Percentiles rank a stretch among this genome's conserved stretches.
These are phyloP conservation scores for Aspergillus uvarum DNA, from an alignment of 2,329 filamentous ascomycete species.

Conservation along the genomic window DNA sequence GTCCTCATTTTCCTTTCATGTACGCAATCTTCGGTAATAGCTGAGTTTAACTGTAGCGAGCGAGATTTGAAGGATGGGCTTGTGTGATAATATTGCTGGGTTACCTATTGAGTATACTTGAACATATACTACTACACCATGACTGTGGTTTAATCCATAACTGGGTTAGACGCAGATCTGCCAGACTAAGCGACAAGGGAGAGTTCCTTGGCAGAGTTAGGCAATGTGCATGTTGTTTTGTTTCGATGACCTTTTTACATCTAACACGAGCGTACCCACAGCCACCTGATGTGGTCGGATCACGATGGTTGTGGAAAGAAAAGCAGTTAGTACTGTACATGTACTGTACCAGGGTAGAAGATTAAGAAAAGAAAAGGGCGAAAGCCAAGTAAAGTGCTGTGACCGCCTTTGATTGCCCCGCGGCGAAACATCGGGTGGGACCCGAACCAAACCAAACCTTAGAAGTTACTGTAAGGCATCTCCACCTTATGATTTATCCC, in stretches of 20 bases:
- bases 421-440: neutral
- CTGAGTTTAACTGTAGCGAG: constrained; percentile 11
- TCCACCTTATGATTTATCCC: neutral
- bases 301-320: no score
- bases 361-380: no score
- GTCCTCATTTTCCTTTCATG: constrained; percentile 14
- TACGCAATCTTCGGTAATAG: constrained; percentile 17
- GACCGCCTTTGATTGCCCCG: neutral
- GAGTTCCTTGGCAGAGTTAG: neutral
- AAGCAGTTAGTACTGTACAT: no score
- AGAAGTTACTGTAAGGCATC: neutral
- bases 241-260: neutral
- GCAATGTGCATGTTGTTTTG: neutral
- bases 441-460: neutral
- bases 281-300: no score
- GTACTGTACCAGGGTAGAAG: no score
- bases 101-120: neutral
- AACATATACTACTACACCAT: neutral
- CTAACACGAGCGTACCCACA: neutral
- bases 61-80: neutral
- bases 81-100: neutral
- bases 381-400: neutral
- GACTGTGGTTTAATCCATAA: neutral
- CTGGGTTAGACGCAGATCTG: neutral
- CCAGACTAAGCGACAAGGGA: neutral